Base-by-base conservation (phyloP, 805 yeast species). In the Spathaspora gorwiae region DNA sequence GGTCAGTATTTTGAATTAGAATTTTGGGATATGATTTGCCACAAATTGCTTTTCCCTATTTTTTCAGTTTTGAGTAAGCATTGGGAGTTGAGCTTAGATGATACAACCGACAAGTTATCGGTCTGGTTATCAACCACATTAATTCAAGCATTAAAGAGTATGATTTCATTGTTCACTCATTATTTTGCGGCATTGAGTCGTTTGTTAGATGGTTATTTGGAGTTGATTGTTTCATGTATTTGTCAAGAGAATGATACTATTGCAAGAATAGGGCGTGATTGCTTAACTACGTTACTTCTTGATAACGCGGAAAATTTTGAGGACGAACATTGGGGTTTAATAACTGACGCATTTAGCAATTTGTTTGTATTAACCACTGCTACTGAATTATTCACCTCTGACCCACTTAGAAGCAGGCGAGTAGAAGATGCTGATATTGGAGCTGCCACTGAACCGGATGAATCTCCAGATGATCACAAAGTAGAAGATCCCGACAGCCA, bases 161-260 rank as follows among this genome's bases (percentile, higher is more conserved):
- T 90, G 83, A 83, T 92, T 55, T 83, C 87, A 0, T 70, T 94
- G 46, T 87, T 92, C 58, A 79, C 90, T 0, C 86, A 83, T 51
- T 92, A 87, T 65, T 94, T 90, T 61, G 87, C 79, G 36, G 76
- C 83, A 2, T 77, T 94, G 57, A 83, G 83, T 54, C 73, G 79
- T 36, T 80, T 87, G 78, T 71, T 92, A 42, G 87, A 81, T 48
- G 94, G 88, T 1, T 89, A 86, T 61, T 72, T 95, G 63, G 81
- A 80, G 14, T 72, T 95, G 42, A 66, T 94, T 46, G 81, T 83
- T 1, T 83, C 92, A 6, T 94, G 99, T 65, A 88, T 94, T 42
- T 89, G 96, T 55, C 99, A 94, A 64, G 97, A 90, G 55, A 92
- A 94, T 61, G 99, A 94, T 57, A 90, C 98, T 0, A 90, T 95